A percentile compares a stretch with the other conserved stretches of the same genome.
Evolutionary conservation across 495 filamentous ascomycete genomes (phyloP).

Genomic region (Neurospora sp.): DNA sequence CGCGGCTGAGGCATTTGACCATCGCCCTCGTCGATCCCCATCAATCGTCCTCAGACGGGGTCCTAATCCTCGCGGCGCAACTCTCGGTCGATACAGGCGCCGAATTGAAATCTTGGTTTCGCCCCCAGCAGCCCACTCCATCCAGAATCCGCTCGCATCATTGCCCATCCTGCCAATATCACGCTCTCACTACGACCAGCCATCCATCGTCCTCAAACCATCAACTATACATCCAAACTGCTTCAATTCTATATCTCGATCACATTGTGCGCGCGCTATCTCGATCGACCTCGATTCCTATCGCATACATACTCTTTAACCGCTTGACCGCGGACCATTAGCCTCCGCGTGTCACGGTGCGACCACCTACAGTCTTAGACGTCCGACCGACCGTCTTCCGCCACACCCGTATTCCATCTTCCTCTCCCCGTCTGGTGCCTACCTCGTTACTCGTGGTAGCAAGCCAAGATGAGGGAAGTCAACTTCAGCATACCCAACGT

Average conservation of each 20-base stretch:
- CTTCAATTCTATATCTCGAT: background rate
- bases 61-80: background rate
- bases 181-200: background rate
- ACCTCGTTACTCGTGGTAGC: conserved; percentile 19
- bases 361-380: background rate
- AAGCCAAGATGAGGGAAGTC: conserved; percentile 83
- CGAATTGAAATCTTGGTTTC: background rate
- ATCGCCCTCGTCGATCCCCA: conserved; percentile 7
- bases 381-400: background rate
- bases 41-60: conserved; percentile 3
- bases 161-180: background rate
- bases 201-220: background rate
- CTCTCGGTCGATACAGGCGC: background rate
- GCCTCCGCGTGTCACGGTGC: background rate
- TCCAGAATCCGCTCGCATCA: background rate
- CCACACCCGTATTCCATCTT: background rate
- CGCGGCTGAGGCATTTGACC: conserved; percentile 26
- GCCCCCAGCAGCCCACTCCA: background rate
- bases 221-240: background rate
- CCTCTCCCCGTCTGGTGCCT: conserved; percentile 24
- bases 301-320: background rate
- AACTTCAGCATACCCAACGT: conserved; percentile 99
- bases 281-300: background rate
- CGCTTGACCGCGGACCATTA: background rate
- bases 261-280: background rate